Evolutionary conservation across 108 stramenopile species (phyloP).

Genomic region (Cyclotella atomus): DNA sequence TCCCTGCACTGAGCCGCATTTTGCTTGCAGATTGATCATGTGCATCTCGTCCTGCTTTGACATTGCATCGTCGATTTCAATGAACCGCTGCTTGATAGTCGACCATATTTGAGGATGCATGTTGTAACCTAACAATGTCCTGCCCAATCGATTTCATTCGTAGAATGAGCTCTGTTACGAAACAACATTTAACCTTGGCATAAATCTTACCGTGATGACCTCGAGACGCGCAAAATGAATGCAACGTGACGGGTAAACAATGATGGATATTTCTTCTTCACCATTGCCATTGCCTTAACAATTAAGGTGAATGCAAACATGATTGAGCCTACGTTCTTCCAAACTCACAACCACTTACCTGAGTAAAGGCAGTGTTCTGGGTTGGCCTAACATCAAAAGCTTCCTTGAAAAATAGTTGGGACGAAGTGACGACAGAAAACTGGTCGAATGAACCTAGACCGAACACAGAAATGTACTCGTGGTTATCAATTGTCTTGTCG

Average conservation of each 20-base stretch:
- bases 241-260: slow-evolving; percentile 31
- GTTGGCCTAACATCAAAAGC: slow-evolving; percentile 1
- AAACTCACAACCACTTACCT: slow-evolving; percentile 3
- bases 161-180: not conserved
- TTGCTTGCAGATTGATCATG: slow-evolving; percentile 10
- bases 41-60: slow-evolving; percentile 20
- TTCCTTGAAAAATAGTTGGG: slow-evolving; percentile 48
- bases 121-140: slow-evolving; percentile 33
- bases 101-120: slow-evolving; percentile 26
- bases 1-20: not conserved
- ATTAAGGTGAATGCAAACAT: not conserved
- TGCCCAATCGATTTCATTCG: not conserved
- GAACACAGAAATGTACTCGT: slow-evolving; percentile 66
- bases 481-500: slow-evolving; percentile 70
- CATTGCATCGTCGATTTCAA: slow-evolving; percentile 34
- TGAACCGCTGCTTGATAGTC: slow-evolving; percentile 25
- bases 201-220: slow-evolving; percentile 10
- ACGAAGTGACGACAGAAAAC: not conserved
- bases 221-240: slow-evolving; percentile 40
- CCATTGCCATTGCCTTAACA: slow-evolving; percentile 12
- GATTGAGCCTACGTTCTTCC: not conserved
- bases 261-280: slow-evolving; percentile 27
- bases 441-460: slow-evolving; percentile 35
- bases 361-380: slow-evolving; percentile 33
- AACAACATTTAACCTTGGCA: not conserved